phyloP scores from a whole-genome alignment of 1,139 yeast genomes.

The Lodderomyces jiufengensis region DNA sequence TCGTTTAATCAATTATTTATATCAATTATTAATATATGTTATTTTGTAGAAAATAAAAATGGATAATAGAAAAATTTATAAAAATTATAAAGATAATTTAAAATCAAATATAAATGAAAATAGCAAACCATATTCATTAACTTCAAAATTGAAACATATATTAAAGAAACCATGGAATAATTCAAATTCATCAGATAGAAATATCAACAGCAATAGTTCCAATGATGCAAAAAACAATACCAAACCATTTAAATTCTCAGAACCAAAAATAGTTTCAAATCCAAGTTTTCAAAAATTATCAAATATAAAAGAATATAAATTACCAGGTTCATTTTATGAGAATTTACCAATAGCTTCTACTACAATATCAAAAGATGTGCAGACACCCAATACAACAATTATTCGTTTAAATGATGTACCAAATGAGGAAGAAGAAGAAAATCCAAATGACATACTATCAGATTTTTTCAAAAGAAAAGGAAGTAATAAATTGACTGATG shows the following conservation, averaged over 20 bases:
- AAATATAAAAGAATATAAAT: not conserved
- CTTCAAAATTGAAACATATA: constrained; percentile 32
- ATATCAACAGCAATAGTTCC: too few relatives aligned
- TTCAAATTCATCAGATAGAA: constrained; percentile 6
- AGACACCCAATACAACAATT: not conserved
- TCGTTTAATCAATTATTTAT: too few relatives aligned
- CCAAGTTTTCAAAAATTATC: too few relatives aligned
- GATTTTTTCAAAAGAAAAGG: constrained; percentile 76
- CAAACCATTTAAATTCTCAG: not conserved
- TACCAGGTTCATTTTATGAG: constrained; percentile 11
- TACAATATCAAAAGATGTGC: not conserved
- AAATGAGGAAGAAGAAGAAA: constrained; percentile 7
- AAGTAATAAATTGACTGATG: constrained; percentile 64
- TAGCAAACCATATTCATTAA: constrained; percentile 17
- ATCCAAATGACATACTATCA: constrained; percentile 59
- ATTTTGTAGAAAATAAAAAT: too few relatives aligned
- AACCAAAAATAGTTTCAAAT: not conserved
- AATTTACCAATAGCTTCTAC: constrained; percentile 2
- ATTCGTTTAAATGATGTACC: too few relatives aligned
- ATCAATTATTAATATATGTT: too few relatives aligned
- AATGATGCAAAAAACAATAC: too few relatives aligned
- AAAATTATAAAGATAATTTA: constrained; percentile 26
- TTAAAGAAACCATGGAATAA: constrained; percentile 17
- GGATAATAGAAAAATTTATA: constrained; percentile 43
- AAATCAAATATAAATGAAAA: constrained; percentile 13